Evolutionary conservation across 768 basidiomycete genomes (phyloP).

Genomic region (Panaeolus cyanescens): DNA sequence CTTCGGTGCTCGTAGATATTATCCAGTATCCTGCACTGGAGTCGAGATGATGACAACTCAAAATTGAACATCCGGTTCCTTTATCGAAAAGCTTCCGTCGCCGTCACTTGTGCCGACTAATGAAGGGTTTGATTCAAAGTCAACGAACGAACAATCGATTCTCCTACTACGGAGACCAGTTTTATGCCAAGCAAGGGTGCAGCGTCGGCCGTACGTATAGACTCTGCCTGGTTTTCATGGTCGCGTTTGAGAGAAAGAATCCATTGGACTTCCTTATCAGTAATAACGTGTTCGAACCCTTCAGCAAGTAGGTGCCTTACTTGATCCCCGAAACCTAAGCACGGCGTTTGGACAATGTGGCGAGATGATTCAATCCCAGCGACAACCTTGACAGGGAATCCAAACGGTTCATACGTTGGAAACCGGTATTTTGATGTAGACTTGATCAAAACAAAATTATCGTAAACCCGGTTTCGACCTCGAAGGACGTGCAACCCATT

Average conservation of each 20-base stretch:
- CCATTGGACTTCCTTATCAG: not conserved
- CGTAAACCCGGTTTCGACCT: slow-evolving; percentile 1
- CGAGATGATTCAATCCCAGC: not conserved
- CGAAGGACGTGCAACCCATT: not conserved
- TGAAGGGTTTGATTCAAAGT: not conserved
- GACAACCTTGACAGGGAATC: not conserved
- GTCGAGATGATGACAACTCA: not conserved
- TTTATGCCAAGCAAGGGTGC: not conserved
- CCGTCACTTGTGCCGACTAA: not conserved
- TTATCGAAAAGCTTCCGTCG: not conserved
- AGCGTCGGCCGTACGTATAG: not conserved
- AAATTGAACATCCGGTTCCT: not conserved
- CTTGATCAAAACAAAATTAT: not conserved
- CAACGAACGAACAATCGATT: not conserved
- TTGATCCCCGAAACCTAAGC: not conserved
- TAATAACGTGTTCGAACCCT: not conserved
- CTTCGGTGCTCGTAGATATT: not conserved
- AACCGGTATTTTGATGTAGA: not conserved
- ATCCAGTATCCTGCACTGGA: not conserved
- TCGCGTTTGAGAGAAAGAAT: not conserved
- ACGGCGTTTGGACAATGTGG: not conserved
- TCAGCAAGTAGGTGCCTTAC: not conserved
- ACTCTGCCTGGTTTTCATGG: not conserved
- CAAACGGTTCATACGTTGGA: not conserved
- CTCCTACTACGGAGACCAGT: not conserved